These are phyloP conservation scores for Mortierella sp. DNA, from an alignment of 371 early-diverging fungal genomes.

Conservation along the genomic window DNA sequence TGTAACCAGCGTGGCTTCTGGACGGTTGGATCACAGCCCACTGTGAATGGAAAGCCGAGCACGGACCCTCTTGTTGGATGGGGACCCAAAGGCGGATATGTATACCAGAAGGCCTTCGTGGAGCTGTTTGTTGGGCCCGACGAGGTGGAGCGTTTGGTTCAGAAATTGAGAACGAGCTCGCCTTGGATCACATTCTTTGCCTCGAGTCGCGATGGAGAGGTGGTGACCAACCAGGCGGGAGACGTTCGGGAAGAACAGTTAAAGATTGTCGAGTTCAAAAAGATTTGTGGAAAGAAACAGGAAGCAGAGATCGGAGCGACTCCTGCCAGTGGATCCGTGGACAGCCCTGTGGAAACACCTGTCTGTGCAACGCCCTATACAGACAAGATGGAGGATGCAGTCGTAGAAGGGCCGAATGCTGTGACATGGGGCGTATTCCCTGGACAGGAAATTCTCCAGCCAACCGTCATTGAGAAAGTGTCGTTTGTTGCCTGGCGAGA, in stretches of 20 bases:
- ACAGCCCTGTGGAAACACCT: conserved; percentile 15
- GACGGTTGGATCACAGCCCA: conserved; percentile 95
- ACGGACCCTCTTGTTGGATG: conserved; percentile 86
- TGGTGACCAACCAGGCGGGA: conserved; percentile 37
- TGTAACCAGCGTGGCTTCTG: conserved; percentile 83
- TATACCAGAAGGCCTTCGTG: conserved; percentile 93
- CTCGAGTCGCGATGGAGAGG: conserved; percentile 71
- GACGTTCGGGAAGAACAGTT: conserved; percentile 45
- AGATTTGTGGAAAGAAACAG: conserved; percentile 33
- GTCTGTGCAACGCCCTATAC: conserved; percentile 37
- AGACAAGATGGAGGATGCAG: conserved; percentile 52
- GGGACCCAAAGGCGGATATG: conserved; percentile 94
- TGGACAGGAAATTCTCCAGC: conserved; percentile 93
- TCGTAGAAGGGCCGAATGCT: conserved; percentile 71
- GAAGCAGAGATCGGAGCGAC: neutral
- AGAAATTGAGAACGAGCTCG: conserved; percentile 53
- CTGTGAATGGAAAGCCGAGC: conserved; percentile 89
- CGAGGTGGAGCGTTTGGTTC: conserved; percentile 52
- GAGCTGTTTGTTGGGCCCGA: conserved; percentile 78
- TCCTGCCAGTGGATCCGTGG: neutral
- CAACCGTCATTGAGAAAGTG: conserved; percentile 90
- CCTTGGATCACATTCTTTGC: conserved; percentile 90
- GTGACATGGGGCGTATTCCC: conserved; percentile 99
- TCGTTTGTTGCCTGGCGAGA: conserved; percentile 92
- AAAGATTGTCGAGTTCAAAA: conserved; percentile 52